phyloP scores from a whole-genome alignment of 2,329 filamentous ascomycete genomes.

The Fusarium oligoseptatum region DNA sequence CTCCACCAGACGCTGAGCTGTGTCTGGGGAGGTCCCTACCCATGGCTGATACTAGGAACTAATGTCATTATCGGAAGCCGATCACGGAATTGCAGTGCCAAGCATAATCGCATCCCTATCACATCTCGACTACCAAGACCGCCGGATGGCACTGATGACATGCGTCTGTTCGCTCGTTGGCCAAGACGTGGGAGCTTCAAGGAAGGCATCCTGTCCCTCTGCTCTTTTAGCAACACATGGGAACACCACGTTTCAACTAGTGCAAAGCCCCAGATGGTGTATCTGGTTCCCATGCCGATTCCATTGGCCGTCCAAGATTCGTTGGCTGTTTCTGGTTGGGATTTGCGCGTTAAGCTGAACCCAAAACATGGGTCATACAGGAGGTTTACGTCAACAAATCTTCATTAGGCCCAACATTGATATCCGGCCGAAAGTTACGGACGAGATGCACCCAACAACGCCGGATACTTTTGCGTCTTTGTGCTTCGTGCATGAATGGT shows the following conservation, averaged over 20 bases:
- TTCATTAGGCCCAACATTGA: constrained; percentile 36
- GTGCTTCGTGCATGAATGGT: constrained; percentile 7
- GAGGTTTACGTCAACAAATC: constrained; percentile 34
- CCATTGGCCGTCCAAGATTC: constrained; percentile 10
- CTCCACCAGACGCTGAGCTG: neutral
- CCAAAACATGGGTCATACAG: constrained; percentile 20
- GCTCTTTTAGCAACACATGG: constrained; percentile 11
- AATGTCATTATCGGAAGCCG: neutral
- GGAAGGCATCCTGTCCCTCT: constrained; percentile 1
- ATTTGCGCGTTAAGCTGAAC: constrained; percentile 20
- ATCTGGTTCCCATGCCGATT: neutral
- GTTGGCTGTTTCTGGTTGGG: constrained; percentile 16
- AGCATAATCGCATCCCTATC: neutral
- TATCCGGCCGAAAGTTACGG: constrained; percentile 28
- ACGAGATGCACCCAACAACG: constrained; percentile 23
- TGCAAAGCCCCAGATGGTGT: neutral
- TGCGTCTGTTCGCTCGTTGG: constrained; percentile 23
- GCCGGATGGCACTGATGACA: constrained; percentile 23
- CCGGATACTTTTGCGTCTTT: constrained; percentile 2
- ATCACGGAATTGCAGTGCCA: constrained; percentile 7
- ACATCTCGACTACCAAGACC: constrained; percentile 1
- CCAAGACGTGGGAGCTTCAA: neutral
- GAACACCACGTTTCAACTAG: constrained; percentile 36
- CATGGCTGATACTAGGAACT: neutral
- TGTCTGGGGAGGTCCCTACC: neutral